Conservation (phyloP, 1,284 basidiomycete genomes). For the Trametes polyzona region DNA sequence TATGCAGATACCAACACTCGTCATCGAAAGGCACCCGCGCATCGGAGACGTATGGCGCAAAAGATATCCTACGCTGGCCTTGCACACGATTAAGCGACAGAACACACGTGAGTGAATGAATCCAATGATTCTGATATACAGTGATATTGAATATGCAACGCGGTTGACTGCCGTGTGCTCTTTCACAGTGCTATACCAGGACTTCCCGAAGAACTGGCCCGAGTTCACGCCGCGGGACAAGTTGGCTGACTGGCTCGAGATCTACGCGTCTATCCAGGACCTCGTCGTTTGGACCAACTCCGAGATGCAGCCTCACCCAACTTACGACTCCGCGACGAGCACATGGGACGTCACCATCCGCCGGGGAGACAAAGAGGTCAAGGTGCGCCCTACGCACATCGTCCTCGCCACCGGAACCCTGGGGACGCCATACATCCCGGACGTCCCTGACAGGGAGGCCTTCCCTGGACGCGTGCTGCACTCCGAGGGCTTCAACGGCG, state of each 20-base stretch:
- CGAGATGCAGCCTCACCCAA: slow-evolving; percentile 39
- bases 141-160: neutral
- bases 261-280: slow-evolving; percentile 63
- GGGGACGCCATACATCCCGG: slow-evolving; percentile 49
- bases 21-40: slow-evolving; percentile 49
- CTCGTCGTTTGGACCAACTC: slow-evolving; percentile 67
- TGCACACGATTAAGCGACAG: slow-evolving; percentile 48
- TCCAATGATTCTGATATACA: no score
- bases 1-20: slow-evolving; percentile 50
- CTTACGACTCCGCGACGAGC: slow-evolving; percentile 42
- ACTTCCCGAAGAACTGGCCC: slow-evolving; percentile 38
- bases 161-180: neutral
- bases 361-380: slow-evolving; percentile 42
- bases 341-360: slow-evolving; percentile 57
- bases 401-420: slow-evolving; percentile 64
- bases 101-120: slow-evolving; percentile 37
- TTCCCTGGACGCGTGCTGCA: slow-evolving; percentile 50
- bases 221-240: slow-evolving; percentile 37
- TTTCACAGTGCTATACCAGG: slow-evolving; percentile 40
- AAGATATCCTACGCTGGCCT: slow-evolving; percentile 52
- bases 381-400: slow-evolving; percentile 56
- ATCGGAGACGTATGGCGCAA: slow-evolving; percentile 60
- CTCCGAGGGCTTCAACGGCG: slow-evolving; percentile 44
- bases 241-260: slow-evolving; percentile 67
- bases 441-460: slow-evolving; percentile 41